Evolutionary conservation across 1,284 basidiomycete species (phyloP).

Genomic region (Vanrija pseudolonga): DNA sequence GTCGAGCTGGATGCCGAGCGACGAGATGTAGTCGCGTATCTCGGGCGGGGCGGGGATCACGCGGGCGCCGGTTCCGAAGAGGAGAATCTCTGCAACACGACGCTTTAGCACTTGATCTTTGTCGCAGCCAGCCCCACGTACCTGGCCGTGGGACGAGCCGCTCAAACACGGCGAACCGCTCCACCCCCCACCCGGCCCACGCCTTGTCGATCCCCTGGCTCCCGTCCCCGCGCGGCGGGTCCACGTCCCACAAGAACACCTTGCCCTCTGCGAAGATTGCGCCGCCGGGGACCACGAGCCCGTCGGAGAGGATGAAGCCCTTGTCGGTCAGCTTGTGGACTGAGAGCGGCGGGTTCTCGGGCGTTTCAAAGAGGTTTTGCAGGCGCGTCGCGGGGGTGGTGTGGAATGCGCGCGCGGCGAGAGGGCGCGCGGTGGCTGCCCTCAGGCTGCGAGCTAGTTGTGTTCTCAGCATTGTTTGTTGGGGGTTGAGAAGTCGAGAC

Average conservation of each 20-base stretch:
- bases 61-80: conserved; percentile 79
- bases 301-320: conserved; percentile 54
- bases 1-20: conserved; percentile 82
- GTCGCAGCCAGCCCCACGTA: conserved; percentile 47
- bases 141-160: conserved; percentile 79
- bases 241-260: conserved; percentile 87
- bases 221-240: conserved; percentile 55
- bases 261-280: conserved; percentile 81
- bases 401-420: conserved; percentile 2
- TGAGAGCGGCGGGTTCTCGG: conserved; percentile 27
- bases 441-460: too few relatives aligned
- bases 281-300: conserved; percentile 70
- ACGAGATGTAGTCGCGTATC: conserved; percentile 66
- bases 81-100: conserved; percentile 82
- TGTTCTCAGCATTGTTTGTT: too few relatives aligned
- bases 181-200: conserved; percentile 61
- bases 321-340: conserved; percentile 38
- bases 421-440: too few relatives aligned
- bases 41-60: conserved; percentile 67
- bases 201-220: conserved; percentile 28
- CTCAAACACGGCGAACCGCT: conserved; percentile 76
- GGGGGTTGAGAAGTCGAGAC: too few relatives aligned
- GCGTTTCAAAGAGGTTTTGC: conserved; percentile 30
- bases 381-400: conserved; percentile 6
- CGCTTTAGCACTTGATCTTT: too few relatives aligned